These are phyloP conservation scores for Phytophthora sojae DNA, from an alignment of 352 stramenopile genomes.

Conservation along the genomic window DNA sequence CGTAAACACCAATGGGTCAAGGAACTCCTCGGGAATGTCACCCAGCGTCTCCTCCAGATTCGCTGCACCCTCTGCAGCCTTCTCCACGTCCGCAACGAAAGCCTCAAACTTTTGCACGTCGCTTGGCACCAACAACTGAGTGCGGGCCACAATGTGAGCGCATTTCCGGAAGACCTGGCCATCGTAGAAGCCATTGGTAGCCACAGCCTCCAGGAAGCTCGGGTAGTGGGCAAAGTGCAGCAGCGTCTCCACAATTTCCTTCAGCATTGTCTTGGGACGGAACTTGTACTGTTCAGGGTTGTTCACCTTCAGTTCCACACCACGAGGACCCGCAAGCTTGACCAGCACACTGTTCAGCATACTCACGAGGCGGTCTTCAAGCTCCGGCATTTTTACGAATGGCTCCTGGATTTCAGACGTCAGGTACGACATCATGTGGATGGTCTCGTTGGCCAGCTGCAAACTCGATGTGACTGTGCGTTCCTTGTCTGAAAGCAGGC, in stretches of 20 bases:
- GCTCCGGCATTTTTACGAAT: slow-evolving; percentile 94
- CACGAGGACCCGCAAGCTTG: slow-evolving; percentile 94
- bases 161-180: slow-evolving; percentile 77
- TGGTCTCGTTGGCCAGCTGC: slow-evolving; percentile 97
- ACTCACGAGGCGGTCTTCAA: slow-evolving; percentile 94
- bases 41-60: slow-evolving; percentile 83
- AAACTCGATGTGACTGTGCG: slow-evolving; percentile 93
- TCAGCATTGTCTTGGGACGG: slow-evolving; percentile 97
- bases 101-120: slow-evolving; percentile 60
- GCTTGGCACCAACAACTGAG: slow-evolving; percentile 59
- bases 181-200: slow-evolving; percentile 91
- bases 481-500: slow-evolving; percentile 89
- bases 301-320: slow-evolving; percentile 96
- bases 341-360: slow-evolving; percentile 97
- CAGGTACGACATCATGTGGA: slow-evolving; percentile 98
- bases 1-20: slow-evolving; percentile 95
- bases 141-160: slow-evolving; percentile 69
- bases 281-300: slow-evolving; percentile 99
- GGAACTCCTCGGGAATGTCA: slow-evolving; percentile 96
- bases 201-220: slow-evolving; percentile 93
- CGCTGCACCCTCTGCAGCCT: slow-evolving; percentile 50
- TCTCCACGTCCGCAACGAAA: slow-evolving; percentile 68
- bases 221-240: slow-evolving; percentile 92
- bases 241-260: slow-evolving; percentile 96
- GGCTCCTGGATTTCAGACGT: slow-evolving; percentile 95